phyloP scores from a whole-genome alignment of 163 green algal species.

The Prototheca wickerhamii region DNA sequence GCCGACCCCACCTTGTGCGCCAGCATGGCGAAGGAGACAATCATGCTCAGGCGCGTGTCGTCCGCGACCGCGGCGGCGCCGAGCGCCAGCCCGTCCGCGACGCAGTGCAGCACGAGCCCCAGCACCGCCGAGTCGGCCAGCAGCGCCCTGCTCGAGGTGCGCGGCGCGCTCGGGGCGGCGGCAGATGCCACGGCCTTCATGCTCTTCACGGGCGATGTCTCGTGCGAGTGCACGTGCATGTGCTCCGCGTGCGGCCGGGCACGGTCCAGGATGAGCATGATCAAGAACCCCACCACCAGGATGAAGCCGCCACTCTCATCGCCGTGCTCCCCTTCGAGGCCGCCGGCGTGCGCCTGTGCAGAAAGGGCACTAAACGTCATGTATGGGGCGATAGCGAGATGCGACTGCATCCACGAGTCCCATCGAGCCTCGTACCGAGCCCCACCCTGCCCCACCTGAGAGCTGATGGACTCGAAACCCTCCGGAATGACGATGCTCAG shows the following conservation, averaged over 20 bases:
- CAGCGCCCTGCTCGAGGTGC: background rate
- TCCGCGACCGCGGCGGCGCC: constrained; percentile 28
- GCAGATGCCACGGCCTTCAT: too few relatives aligned
- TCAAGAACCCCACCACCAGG: constrained; percentile 51
- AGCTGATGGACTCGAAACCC: constrained; percentile 44
- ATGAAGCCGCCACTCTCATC: constrained; percentile 14
- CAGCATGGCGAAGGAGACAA: constrained; percentile 29
- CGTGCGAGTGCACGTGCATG: background rate
- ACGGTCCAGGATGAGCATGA: constrained; percentile 55
- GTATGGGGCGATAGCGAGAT: background rate
- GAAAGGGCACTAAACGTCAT: background rate
- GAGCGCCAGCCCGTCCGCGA: constrained; percentile 40
- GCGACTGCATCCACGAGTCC: background rate
- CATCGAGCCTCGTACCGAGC: background rate
- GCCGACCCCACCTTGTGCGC: constrained; percentile 17
- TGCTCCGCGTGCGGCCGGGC: constrained; percentile 5
- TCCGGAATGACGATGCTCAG: constrained; percentile 57
- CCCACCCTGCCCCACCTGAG: background rate
- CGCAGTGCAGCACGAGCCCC: constrained; percentile 42
- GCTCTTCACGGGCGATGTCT: too few relatives aligned
- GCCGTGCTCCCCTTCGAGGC: background rate
- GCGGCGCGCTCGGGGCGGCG: background rate
- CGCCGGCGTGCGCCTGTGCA: background rate
- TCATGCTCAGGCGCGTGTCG: constrained; percentile 18
- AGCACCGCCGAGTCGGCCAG: constrained; percentile 19